Conservation (phyloP, 192 early-diverging fungal species). For the Backusella macrospora region DNA sequence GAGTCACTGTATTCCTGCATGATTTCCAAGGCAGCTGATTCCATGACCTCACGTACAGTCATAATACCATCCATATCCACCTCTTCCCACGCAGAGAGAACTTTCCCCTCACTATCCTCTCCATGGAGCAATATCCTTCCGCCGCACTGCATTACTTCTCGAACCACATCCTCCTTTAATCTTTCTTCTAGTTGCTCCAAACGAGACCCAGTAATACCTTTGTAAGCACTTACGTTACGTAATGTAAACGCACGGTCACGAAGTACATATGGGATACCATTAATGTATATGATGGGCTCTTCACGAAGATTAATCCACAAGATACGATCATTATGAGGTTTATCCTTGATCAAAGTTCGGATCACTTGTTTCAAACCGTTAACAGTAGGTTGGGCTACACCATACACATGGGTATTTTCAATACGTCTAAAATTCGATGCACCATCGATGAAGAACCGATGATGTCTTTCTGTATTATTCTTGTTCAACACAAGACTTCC, state of each 20-base stretch:
- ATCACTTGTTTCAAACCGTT: conserved; percentile 59
- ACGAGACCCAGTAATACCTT: conserved; percentile 54
- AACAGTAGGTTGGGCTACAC: conserved; percentile 63
- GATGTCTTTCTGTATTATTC: conserved; percentile 18
- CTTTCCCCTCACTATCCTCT: conserved; percentile 47
- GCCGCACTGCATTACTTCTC: conserved; percentile 50
- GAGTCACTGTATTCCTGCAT: not conserved
- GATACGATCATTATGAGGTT: conserved; percentile 30
- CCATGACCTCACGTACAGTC: conserved; percentile 55
- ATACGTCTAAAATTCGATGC: conserved; percentile 61
- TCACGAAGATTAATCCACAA: conserved; percentile 68
- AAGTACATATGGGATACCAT: conserved; percentile 64
- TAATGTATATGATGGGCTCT: conserved; percentile 68
- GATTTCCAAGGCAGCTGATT: conserved; percentile 33
- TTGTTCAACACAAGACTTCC: conserved; percentile 8
- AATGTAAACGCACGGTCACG: conserved; percentile 57
- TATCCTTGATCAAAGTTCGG: conserved; percentile 16
- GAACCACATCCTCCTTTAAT: conserved; percentile 58
- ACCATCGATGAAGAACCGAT: conserved; percentile 44
- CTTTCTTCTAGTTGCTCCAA: conserved; percentile 57
- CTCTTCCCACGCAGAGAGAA: conserved; percentile 62
- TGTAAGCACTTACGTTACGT: conserved; percentile 61
- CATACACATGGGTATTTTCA: conserved; percentile 46
- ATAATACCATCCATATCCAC: conserved; percentile 50
- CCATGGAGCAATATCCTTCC: conserved; percentile 57